phyloP scores from a whole-genome alignment of 2,329 filamentous ascomycete species.

The Lecanoromycetidae sp. region DNA sequence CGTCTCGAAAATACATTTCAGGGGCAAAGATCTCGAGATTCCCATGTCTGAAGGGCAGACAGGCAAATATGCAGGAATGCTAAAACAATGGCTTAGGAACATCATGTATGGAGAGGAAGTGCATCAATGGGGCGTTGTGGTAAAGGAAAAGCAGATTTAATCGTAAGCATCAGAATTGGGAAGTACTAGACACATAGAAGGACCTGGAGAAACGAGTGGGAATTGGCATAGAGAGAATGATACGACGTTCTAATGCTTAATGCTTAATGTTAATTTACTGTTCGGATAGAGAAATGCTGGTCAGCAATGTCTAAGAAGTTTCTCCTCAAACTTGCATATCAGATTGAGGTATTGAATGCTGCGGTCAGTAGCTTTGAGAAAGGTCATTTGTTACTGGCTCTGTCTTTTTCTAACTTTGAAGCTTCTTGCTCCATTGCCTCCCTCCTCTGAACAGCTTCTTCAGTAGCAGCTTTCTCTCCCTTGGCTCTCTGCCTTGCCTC shows the following conservation, averaged over 20 bases:
- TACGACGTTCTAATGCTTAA: no score
- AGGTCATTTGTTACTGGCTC: conserved; percentile 7
- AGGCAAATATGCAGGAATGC: conserved; percentile 45
- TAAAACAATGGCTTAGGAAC: conserved; percentile 57
- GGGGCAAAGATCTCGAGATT: conserved; percentile 50
- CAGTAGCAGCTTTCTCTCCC: conserved; percentile 69
- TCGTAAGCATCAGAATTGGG: neutral
- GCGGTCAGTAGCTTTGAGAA: neutral
- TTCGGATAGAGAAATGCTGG: no score
- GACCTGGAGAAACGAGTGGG: no score
- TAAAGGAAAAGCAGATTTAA: conserved; percentile 38
- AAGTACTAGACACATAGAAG: no score
- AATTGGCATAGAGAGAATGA: no score
- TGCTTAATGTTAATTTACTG: no score
- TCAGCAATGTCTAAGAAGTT: no score
- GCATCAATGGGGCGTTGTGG: conserved; percentile 58
- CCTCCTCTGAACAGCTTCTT: conserved; percentile 51
- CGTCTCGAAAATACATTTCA: conserved; percentile 56
- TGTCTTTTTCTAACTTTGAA: conserved; percentile 17
- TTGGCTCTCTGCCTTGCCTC: conserved; percentile 86
- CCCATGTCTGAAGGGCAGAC: conserved; percentile 42
- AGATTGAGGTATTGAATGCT: no score
- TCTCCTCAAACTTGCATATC: no score
- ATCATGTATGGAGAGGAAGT: conserved; percentile 63
- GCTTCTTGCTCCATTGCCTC: conserved; percentile 45